phyloP scores from a whole-genome alignment of 2,329 filamentous ascomycete species.

The Xylariales sp. region DNA sequence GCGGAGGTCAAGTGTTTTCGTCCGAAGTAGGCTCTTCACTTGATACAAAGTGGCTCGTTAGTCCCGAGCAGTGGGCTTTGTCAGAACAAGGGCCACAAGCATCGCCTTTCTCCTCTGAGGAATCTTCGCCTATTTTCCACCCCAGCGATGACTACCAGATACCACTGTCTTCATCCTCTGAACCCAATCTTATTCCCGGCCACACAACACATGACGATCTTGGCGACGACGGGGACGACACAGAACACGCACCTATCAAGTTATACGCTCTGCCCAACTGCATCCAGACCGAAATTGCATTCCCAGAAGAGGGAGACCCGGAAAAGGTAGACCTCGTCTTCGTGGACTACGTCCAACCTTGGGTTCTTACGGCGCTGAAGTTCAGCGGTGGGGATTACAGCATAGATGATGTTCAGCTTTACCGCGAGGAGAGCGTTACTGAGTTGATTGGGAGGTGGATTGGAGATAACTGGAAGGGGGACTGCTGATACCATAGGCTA shows the following conservation, averaged over 20 bases:
- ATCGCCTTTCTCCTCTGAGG: constrained; percentile 8
- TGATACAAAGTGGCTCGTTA: constrained; percentile 42
- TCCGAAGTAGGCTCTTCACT: constrained; percentile 19
- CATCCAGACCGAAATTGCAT: constrained; percentile 64
- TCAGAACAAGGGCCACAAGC: not conserved
- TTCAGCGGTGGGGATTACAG: constrained; percentile 49
- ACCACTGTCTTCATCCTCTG: constrained; percentile 22
- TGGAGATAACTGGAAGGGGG: constrained; percentile 49
- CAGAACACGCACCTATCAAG: constrained; percentile 68
- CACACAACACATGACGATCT: constrained; percentile 64
- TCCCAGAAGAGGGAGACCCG: constrained; percentile 52
- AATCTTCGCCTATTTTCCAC: constrained; percentile 24
- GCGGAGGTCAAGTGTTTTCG: constrained; percentile 43
- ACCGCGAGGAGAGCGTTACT: constrained; percentile 51
- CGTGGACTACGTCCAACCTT: constrained; percentile 83
- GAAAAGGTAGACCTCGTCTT: constrained; percentile 83
- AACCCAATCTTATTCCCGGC: constrained; percentile 38
- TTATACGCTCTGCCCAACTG: constrained; percentile 81
- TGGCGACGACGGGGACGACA: constrained; percentile 84
- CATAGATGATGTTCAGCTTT: constrained; percentile 43
- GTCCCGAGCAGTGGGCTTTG: constrained; percentile 39
- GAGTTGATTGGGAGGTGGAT: constrained; percentile 55
- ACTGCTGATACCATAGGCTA: too few species aligned
- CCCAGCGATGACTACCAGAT: constrained; percentile 25
- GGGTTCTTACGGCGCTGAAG: constrained; percentile 70